phyloP scores from a whole-genome alignment of 2,329 filamentous ascomycete genomes.

The Mycocentrospora acerina region DNA sequence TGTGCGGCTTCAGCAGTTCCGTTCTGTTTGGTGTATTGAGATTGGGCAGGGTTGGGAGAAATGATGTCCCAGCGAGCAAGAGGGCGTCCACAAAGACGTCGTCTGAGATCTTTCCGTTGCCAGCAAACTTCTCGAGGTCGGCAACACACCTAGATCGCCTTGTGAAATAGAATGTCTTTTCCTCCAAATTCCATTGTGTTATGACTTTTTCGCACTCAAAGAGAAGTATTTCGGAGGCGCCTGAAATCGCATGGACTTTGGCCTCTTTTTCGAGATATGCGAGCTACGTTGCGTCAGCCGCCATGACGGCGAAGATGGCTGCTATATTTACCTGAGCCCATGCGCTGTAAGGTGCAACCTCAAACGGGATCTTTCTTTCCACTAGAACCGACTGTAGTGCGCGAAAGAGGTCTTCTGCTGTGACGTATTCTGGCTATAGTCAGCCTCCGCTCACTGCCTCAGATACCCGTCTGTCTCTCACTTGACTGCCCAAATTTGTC shows the following conservation, averaged over 20 bases:
- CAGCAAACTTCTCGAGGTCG: conserved; percentile 52
- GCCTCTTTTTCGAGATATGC: conserved; percentile 72
- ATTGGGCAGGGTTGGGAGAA: conserved; percentile 76
- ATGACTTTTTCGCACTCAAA: conserved; percentile 81
- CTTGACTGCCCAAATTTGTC: conserved; percentile 82
- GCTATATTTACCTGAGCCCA: conserved; percentile 69
- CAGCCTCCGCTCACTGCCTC: conserved; percentile 4
- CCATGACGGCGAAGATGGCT: conserved; percentile 1
- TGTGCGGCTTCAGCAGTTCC: conserved; percentile 64
- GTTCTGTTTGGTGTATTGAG: conserved; percentile 62
- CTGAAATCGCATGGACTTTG: conserved; percentile 72
- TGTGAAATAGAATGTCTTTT: conserved; percentile 63
- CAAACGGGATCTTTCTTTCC: conserved; percentile 69
- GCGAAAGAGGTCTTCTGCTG: conserved; percentile 70
- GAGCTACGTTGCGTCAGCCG: conserved; percentile 55
- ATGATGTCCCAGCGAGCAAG: conserved; percentile 79
- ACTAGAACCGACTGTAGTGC: conserved; percentile 74
- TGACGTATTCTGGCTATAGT: conserved; percentile 57
- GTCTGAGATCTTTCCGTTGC: conserved; percentile 57
- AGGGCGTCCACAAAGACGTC: conserved; percentile 80
- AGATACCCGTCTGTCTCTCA: conserved; percentile 42
- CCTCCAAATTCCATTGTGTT: conserved; percentile 68
- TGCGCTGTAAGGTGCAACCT: conserved; percentile 84
- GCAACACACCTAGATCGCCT: conserved; percentile 70
- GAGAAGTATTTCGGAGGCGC: conserved; percentile 79